Base-by-base conservation (phyloP, 345 rosid species). In the Eucalyptus virginea region DNA sequence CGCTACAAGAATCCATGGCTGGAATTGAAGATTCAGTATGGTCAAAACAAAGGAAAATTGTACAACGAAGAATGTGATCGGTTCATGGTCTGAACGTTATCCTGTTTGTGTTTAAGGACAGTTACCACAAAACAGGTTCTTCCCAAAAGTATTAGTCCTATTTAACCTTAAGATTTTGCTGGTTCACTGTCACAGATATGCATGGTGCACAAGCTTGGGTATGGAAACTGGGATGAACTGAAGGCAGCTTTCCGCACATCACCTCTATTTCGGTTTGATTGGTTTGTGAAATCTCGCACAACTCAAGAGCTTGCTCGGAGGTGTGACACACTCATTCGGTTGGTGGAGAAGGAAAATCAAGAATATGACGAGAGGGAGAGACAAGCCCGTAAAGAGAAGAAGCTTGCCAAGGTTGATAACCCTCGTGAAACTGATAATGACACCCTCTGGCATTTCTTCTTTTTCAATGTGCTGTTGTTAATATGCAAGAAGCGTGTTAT, bases 311-410 rank as follows among this genome's bases (percentile, higher is more conserved):
- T 98, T 42, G 99, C 99, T 3, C 94, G 99, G 93, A 96, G 99
- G 93, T 98, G 99, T 60, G 99, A 98, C 91, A 97, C 99, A 19
- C 95, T 98, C 54, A 96, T 98, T 85, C 94, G 98, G 87, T 91
- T 98, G 93, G 98, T 98, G 85, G 99, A 98, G 95, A 98, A 98
- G 95, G 99, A 98, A 94, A 98, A 98, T 91, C 99, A 97, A 92
- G 99, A 98, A 92, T 94, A 92, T 88, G 98, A 98, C 28, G 99
- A 97, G 92, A 94, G 98, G 92, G 99, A 98, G 93, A 94, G 99
- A 88, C 99, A 96, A 90, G 99, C 99, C 32, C 98, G 99, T 10
- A 98, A 96, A 92, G 99, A 98, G 92, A 98, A 98, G 96, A 98
- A 98, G 92, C 97, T 96, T 91, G 98, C 99, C 87, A 97, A 96